These are phyloP conservation scores for Trichoderma aggressivum DNA, from an alignment of 2,329 filamentous ascomycete species.

Conservation along the genomic window DNA sequence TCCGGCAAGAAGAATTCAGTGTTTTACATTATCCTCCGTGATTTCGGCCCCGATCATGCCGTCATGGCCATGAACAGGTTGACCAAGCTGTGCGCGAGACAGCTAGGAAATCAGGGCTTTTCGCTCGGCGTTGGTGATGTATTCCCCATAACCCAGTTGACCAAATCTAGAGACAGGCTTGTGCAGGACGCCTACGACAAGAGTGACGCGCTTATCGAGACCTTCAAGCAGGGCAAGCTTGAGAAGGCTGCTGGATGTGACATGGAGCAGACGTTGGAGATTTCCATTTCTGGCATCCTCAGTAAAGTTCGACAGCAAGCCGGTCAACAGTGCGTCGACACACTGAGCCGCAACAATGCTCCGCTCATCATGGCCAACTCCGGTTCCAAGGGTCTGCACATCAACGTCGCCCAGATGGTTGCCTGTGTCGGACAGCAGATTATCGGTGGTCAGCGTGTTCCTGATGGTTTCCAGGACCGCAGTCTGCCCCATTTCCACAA, in stretches of 20 bases:
- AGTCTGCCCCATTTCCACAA: conserved; percentile 95
- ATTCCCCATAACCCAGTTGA: conserved; percentile 71
- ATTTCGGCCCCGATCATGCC: conserved; percentile 86
- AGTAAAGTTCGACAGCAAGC: conserved; percentile 89
- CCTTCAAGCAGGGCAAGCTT: conserved; percentile 76
- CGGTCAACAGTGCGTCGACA: conserved; percentile 84
- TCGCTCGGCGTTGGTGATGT: conserved; percentile 96
- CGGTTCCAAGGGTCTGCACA: conserved; percentile 92
- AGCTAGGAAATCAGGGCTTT: conserved; percentile 86
- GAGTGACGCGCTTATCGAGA: conserved; percentile 78
- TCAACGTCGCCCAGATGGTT: conserved; percentile 99
- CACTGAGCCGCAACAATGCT: conserved; percentile 86
- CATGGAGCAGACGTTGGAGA: conserved; percentile 88
- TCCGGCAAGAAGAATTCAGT: conserved; percentile 96
- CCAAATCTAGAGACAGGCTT: conserved; percentile 68
- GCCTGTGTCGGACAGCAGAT: conserved; percentile 97
- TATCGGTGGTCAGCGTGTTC: conserved; percentile 88
- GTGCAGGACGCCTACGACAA: conserved; percentile 75
- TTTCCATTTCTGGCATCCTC: conserved; percentile 83
- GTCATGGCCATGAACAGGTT: conserved; percentile 91
- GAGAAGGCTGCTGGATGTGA: conserved; percentile 86
- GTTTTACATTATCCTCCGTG: conserved; percentile 93
- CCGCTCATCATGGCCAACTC: conserved; percentile 96
- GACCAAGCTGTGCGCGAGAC: conserved; percentile 83
- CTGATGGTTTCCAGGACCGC: conserved; percentile 94